A percentile compares a stretch with the other conserved stretches of the same genome.
phyloP scores from a whole-genome alignment of 2,329 filamentous ascomycete species.

The Penicillium sp. region DNA sequence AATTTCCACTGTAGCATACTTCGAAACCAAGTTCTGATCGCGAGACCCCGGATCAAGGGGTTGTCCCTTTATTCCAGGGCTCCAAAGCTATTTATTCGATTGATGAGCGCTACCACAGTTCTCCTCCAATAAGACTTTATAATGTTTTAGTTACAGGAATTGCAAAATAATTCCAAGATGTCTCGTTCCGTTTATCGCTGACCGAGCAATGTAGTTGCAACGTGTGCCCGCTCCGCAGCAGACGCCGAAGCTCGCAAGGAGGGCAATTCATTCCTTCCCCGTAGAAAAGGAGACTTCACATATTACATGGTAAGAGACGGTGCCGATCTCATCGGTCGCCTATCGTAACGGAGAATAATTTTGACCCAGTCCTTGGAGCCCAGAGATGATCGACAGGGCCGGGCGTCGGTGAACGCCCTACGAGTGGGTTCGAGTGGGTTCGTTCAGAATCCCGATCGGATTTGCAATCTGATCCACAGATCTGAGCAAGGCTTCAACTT shows the following conservation, averaged over 20 bases:
- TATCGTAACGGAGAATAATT: slow-evolving; percentile 6
- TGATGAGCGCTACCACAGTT: neutral
- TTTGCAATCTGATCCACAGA: neutral
- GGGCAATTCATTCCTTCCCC: slow-evolving; percentile 10
- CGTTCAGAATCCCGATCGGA: neutral
- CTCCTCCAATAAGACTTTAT: neutral
- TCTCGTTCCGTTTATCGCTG: neutral
- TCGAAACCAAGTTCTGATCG: no score
- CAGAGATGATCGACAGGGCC: slow-evolving; percentile 7
- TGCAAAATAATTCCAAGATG: neutral
- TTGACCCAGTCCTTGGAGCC: neutral
- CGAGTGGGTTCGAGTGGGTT: neutral
- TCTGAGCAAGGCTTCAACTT: neutral
- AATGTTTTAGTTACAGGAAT: neutral
- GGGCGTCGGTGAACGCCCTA: neutral
- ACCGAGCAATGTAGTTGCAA: neutral
- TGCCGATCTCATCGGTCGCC: slow-evolving; percentile 15
- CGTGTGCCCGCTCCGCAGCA: neutral
- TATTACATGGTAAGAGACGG: neutral
- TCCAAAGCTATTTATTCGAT: no score
- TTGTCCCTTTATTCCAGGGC: no score
- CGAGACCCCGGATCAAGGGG: no score
- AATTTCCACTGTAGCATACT: no score
- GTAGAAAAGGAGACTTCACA: neutral
- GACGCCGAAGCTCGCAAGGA: neutral